phyloP scores from a whole-genome alignment of 208 protist species.

The Herpetomonas muscarum region DNA sequence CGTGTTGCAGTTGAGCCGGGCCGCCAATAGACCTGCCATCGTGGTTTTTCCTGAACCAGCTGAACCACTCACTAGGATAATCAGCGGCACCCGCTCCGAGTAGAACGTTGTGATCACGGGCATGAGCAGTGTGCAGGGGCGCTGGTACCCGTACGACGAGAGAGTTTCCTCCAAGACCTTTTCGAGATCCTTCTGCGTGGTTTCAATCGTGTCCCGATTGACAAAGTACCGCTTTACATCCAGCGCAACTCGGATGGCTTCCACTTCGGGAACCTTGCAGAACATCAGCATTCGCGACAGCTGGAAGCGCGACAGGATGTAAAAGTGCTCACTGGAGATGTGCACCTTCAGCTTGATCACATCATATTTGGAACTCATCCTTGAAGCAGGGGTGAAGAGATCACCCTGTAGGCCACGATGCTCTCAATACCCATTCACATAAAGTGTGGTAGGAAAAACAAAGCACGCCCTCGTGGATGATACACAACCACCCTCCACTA shows the following conservation, averaged over 20 bases:
- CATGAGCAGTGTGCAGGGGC: slow-evolving; percentile 23
- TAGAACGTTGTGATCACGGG: slow-evolving; percentile 46
- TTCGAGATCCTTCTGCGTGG: slow-evolving; percentile 45
- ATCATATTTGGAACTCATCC: slow-evolving; percentile 69
- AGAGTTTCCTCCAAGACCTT: slow-evolving; percentile 20
- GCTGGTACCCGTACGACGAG: slow-evolving; percentile 25
- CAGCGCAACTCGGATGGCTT: slow-evolving; percentile 45
- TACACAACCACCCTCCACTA: too few species aligned
- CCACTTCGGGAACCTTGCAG: slow-evolving; percentile 36
- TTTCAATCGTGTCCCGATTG: slow-evolving; percentile 24
- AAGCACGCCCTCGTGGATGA: too few species aligned
- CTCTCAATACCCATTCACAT: background rate
- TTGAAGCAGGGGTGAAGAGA: background rate
- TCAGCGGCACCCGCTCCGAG: slow-evolving; percentile 37
- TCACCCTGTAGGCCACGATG: too few species aligned
- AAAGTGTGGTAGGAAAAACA: background rate
- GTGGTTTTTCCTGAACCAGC: slow-evolving; percentile 41
- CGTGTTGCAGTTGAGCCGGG: slow-evolving; percentile 42
- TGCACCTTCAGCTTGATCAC: slow-evolving; percentile 56
- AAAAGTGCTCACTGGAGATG: slow-evolving; percentile 45
- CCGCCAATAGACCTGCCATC: slow-evolving; percentile 31
- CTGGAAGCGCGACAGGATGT: slow-evolving; percentile 58
- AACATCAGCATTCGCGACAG: slow-evolving; percentile 68
- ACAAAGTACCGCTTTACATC: slow-evolving; percentile 58
- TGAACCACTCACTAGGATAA: slow-evolving; percentile 42